Base-by-base conservation (phyloP, 305 asterid genomes). In the Fraxinus platypoda region DNA sequence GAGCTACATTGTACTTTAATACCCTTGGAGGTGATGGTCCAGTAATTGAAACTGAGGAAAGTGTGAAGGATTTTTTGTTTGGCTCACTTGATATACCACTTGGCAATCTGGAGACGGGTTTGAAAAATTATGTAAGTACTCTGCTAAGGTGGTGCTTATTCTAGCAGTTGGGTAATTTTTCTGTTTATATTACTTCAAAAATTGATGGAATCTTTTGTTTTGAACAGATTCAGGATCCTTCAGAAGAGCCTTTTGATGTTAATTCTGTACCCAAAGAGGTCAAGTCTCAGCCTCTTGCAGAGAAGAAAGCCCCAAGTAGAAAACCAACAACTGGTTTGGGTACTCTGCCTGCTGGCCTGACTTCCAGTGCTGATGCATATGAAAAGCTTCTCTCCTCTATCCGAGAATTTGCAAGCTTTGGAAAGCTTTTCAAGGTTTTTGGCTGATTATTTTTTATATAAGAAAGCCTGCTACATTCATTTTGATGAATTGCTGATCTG, bases 1-100 rank as follows among this genome's bases (percentile, higher is more conserved):
- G 98, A 88, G 98, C 98, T 80, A 95, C 98, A 26, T 88, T 95
- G 77, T 95, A 95, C 89, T 84, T 95, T 89, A 95, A 94, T 88
- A 92, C 97, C 76, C 95, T 95, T 83, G 98, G 92, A 81, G 98
- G 91, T 49, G 91, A 95, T 91, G 97, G 98, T 83, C 87, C 97
- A 81, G 95, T 95, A 68, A 83, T 92, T 86, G 98, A 95, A 90
- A 95, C 98, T 81, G 93, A 90, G 82, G 86, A 92, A 77, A 95
- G 88, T 82, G 93, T 91, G 88, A 93, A 95, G 87, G 93, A 91
- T 57, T 95, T 95, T 85, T 88, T 95, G 77, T 95, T 95, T 90
- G 98, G 98, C 66, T 88, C 97, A 41, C 93, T 95, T 79, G 98
- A 89, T 81, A 81, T 95, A 82, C 98, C 98, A 66, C 87, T 93